phyloP scores from a whole-genome alignment of 2,329 filamentous ascomycete genomes.

The Paramyrothecium sp. region DNA sequence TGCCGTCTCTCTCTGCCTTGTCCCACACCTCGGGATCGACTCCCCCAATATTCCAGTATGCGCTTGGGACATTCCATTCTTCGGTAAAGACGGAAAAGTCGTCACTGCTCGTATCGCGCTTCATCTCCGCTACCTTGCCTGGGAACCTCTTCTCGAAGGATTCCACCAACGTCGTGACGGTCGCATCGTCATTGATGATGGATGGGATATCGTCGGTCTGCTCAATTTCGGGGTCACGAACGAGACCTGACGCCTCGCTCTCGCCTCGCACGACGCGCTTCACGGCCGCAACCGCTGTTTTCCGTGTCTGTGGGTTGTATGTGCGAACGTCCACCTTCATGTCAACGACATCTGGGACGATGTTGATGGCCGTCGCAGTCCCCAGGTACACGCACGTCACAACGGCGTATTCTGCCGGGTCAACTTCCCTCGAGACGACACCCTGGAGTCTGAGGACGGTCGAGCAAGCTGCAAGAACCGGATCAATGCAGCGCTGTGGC shows the following conservation, averaged over 20 bases:
- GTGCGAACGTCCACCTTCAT: slow-evolving; percentile 40
- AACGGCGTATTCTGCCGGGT: slow-evolving; percentile 36
- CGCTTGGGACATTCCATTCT: slow-evolving; percentile 10
- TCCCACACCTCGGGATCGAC: slow-evolving; percentile 14
- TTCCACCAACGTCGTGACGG: slow-evolving; percentile 38
- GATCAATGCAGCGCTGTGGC: slow-evolving; percentile 44
- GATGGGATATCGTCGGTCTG: slow-evolving; percentile 42
- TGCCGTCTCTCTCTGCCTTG: slow-evolving; percentile 7
- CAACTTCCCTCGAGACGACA: slow-evolving; percentile 26
- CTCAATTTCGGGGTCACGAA: slow-evolving; percentile 39
- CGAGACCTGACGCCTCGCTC: slow-evolving; percentile 44
- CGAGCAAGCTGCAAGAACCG: slow-evolving; percentile 39
- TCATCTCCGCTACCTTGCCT: slow-evolving; percentile 29
- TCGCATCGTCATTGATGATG: slow-evolving; percentile 47
- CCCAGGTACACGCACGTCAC: slow-evolving; percentile 42
- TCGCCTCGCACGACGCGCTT: slow-evolving; percentile 50
- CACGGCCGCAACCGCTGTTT: slow-evolving; percentile 33
- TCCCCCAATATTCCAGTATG: slow-evolving; percentile 18
- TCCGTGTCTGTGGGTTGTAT: slow-evolving; percentile 25
- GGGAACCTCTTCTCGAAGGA: slow-evolving; percentile 46
- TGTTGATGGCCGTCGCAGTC: slow-evolving; percentile 39
- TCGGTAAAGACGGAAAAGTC: slow-evolving; percentile 44
- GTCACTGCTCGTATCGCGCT: slow-evolving; percentile 46
- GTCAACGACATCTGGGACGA: slow-evolving; percentile 39
- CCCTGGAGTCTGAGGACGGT: slow-evolving; percentile 34